Conservation (phyloP, 1,284 basidiomycete species). For the Leccinum fallax region DNA sequence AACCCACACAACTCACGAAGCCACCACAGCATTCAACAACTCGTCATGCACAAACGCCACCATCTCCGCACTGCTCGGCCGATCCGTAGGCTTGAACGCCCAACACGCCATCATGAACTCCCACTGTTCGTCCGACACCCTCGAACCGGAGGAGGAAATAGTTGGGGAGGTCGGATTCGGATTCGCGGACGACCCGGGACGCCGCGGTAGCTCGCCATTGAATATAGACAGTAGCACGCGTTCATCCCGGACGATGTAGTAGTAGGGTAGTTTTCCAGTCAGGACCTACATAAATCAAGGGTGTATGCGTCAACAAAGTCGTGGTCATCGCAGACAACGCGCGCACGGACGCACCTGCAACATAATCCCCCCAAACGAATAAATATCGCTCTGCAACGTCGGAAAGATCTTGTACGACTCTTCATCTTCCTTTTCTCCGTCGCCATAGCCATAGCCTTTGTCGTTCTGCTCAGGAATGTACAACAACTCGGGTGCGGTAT, state of each 20-base stretch:
- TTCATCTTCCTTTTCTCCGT: background rate
- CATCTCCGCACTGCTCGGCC: constrained; percentile 17
- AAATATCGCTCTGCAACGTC: constrained; percentile 22
- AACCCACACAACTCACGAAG: background rate
- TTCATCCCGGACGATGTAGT: constrained; percentile 21
- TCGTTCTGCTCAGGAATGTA: background rate
- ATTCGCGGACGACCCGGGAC: background rate
- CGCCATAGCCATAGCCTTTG: background rate
- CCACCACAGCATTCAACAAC: constrained; percentile 8
- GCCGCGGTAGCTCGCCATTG: background rate
- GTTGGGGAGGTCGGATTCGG: background rate
- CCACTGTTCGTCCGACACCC: constrained; percentile 25
- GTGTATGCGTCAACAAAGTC: background rate
- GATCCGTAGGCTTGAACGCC: constrained; percentile 12
- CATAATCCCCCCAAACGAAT: constrained; percentile 32
- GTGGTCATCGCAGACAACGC: too few relatives aligned
- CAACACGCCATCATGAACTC: constrained; percentile 24
- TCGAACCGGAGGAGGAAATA: background rate
- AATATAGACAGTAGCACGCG: constrained; percentile 23
- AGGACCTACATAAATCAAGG: constrained; percentile 17
- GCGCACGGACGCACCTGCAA: constrained; percentile 19
- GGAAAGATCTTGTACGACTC: constrained; percentile 11
- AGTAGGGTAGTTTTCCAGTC: constrained; percentile 28
- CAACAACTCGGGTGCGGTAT: constrained; percentile 27
- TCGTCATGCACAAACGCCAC: constrained; percentile 21